These are phyloP conservation scores for Tulasnella sp. DNA, from an alignment of 768 basidiomycete genomes.

Conservation along the genomic window DNA sequence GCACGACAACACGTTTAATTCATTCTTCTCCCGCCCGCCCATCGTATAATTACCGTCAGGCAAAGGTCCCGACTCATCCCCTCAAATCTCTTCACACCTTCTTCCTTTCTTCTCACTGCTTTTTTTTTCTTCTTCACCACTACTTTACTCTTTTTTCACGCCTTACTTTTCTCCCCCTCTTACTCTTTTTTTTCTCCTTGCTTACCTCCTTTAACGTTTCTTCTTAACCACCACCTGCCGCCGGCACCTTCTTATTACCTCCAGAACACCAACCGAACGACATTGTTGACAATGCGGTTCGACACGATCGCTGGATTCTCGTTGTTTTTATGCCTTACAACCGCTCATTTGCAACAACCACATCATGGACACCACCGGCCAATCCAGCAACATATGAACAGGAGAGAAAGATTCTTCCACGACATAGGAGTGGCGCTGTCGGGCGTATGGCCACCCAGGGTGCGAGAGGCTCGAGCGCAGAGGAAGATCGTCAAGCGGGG, in stretches of 20 bases:
- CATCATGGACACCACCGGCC: background rate
- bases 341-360: constrained; percentile 11
- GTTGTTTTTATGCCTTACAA: constrained; percentile 1
- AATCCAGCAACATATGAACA: background rate
- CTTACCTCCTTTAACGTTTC: background rate
- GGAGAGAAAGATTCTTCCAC: background rate
- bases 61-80: constrained; percentile 8
- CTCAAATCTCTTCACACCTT: background rate
- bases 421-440: constrained; percentile 4
- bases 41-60: constrained; percentile 12
- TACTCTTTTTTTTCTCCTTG: background rate
- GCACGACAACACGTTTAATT: constrained; percentile 4
- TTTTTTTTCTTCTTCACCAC: background rate
- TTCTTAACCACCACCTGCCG: constrained; percentile 2
- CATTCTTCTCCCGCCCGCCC: background rate
- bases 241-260: background rate
- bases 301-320: background rate
- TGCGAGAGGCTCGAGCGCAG: background rate
- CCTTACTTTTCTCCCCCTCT: background rate
- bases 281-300: constrained; percentile 10
- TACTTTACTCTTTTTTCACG: background rate
- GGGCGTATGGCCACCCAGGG: constrained; percentile 3
- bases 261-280: background rate
- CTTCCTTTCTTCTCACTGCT: constrained; percentile 1
- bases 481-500: constrained; percentile 11